These are phyloP conservation scores for Rubus parviflorus DNA, from an alignment of 306 rosid species.

Conservation along the genomic window DNA sequence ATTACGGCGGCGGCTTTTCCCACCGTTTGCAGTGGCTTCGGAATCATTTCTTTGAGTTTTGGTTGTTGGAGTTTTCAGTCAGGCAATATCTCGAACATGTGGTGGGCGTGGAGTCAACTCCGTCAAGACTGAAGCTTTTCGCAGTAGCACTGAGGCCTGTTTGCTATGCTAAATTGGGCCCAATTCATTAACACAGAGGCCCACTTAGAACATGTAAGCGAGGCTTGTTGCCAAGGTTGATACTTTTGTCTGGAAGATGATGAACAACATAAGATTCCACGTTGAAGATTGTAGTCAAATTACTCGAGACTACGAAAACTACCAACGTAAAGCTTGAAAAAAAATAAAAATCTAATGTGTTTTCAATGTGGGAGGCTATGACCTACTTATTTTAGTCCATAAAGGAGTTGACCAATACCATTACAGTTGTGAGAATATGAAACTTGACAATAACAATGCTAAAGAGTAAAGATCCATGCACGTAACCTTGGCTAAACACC, in stretches of 20 bases:
- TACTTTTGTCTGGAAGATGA: background rate
- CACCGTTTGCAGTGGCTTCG: slow-evolving; percentile 42
- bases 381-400: background rate
- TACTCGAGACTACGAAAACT: background rate
- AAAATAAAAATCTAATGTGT: too few relatives aligned
- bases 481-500: background rate
- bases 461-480: background rate
- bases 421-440: background rate
- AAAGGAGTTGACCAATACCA: background rate
- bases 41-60: slow-evolving; percentile 38
- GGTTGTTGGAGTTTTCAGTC: background rate
- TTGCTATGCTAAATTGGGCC: too few relatives aligned
- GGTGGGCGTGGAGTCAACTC: too few relatives aligned
- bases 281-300: background rate
- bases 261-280: background rate
- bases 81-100: too few relatives aligned
- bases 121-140: background rate
- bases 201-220: too few relatives aligned
- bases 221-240: background rate
- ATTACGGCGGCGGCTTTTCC: slow-evolving; percentile 48
- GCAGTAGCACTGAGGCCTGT: background rate
- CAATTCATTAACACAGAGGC: too few relatives aligned
- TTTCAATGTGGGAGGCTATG: background rate
- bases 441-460: slow-evolving; percentile 3
- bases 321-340: too few relatives aligned